Conservation (phyloP, 306 rosid genomes). For the Heteromeles arbutifolia region DNA sequence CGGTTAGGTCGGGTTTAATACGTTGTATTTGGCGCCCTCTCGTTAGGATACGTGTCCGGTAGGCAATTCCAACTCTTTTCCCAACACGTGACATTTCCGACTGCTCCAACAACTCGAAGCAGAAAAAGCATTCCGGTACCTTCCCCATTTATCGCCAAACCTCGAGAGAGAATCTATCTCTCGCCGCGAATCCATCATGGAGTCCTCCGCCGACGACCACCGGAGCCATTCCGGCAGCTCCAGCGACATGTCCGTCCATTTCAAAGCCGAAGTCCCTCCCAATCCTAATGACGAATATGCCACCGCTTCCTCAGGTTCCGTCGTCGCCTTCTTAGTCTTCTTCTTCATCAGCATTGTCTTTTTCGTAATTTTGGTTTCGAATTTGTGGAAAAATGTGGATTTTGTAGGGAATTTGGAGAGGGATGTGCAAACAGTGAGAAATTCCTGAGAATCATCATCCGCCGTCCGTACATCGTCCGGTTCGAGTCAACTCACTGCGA, state of each 20-base stretch:
- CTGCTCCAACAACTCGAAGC: neutral
- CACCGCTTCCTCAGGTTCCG: conserved; percentile 13
- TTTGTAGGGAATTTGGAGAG: conserved; percentile 39
- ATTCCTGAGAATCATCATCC: conserved; percentile 4
- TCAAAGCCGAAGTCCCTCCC: conserved; percentile 20
- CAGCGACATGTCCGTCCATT: conserved; percentile 35
- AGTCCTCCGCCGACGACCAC: conserved; percentile 1
- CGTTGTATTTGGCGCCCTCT: neutral
- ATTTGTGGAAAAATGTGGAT: conserved; percentile 14
- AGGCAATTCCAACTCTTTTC: neutral
- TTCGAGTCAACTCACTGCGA: conserved; percentile 5
- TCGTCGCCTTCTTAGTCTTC: neutral
- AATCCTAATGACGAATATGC: conserved; percentile 1
- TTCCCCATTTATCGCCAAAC: neutral
- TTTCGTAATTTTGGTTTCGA: neutral
- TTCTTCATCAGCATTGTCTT: neutral
- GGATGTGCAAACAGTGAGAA: conserved; percentile 16
- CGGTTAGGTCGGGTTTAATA: too few species aligned
- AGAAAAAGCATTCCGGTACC: neutral
- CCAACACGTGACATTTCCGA: neutral
- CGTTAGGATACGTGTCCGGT: neutral
- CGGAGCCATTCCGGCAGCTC: conserved; percentile 23
- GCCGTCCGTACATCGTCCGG: conserved; percentile 8
- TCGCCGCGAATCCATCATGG: conserved; percentile 25
- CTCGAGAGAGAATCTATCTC: neutral